Conservation (phyloP, 164 flowering plant genomes). For the Cinnamomum chago region DNA sequence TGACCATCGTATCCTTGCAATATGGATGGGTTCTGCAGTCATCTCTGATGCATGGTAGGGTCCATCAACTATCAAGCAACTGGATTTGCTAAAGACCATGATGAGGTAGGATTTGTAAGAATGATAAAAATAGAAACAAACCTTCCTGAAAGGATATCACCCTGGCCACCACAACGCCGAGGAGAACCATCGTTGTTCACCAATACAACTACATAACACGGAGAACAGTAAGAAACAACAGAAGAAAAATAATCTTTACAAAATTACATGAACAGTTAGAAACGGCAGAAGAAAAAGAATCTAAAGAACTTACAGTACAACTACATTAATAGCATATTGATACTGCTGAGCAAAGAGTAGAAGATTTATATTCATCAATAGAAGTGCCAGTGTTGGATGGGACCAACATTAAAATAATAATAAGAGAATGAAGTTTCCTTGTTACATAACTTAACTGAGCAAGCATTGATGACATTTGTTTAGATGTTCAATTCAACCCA, state of each 20-base stretch:
- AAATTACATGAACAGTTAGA: background rate
- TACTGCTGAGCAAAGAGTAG: no score
- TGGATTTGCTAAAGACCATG: background rate
- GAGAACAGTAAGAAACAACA: background rate
- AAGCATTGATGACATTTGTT: no score
- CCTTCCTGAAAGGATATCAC: conserved; percentile 99
- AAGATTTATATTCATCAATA: no score
- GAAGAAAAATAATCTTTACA: background rate
- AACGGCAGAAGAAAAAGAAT: background rate
- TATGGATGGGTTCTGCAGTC: no score
- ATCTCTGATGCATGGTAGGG: background rate
- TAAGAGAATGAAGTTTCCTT: no score
- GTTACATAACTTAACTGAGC: no score
- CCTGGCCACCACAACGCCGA: conserved; percentile 99
- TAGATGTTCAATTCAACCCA: no score
- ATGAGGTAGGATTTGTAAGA: background rate
- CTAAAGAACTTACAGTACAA: background rate
- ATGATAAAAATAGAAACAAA: conserved; percentile 11
- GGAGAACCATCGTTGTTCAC: conserved; percentile 94
- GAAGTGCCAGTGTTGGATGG: no score
- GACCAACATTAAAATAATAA: no score
- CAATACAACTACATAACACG: conserved; percentile 49
- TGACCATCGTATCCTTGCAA: background rate
- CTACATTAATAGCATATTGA: background rate
- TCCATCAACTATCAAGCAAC: background rate